Percentiles rank a stretch among this genome's conserved stretches.
phyloP scores from a whole-genome alignment of 371 early-diverging fungal species.

The Batrachochytrium dendrobatidis region DNA sequence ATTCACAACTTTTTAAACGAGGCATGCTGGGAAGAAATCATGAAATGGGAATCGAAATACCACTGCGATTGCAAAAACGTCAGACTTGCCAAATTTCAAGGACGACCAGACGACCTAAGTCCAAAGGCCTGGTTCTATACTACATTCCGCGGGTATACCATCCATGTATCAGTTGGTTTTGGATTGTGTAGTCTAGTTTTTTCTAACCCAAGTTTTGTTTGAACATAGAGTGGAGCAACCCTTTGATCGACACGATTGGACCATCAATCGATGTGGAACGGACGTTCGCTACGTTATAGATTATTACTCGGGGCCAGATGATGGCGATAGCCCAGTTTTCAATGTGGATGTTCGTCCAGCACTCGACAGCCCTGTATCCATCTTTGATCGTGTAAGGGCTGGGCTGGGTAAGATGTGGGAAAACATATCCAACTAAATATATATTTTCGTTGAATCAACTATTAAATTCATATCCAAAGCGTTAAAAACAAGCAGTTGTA shows the following conservation, averaged over 20 bases:
- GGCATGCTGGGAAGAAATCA: constrained; percentile 85
- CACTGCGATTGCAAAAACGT: constrained; percentile 51
- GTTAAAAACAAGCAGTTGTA: too few relatives aligned
- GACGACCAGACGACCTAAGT: constrained; percentile 69
- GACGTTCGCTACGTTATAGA: constrained; percentile 90
- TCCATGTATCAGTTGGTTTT: neutral
- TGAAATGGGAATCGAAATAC: constrained; percentile 82
- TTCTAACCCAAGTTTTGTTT: neutral
- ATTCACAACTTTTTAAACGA: constrained; percentile 97
- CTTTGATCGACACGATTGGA: constrained; percentile 98
- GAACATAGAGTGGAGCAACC: constrained; percentile 43
- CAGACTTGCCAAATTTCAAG: constrained; percentile 74
- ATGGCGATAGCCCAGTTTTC: constrained; percentile 31
- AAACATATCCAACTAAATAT: too few relatives aligned
- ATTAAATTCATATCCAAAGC: too few relatives aligned
- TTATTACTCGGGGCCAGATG: constrained; percentile 70
- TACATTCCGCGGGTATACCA: constrained; percentile 8
- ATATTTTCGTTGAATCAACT: too few relatives aligned
- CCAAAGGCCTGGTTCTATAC: constrained; percentile 63
- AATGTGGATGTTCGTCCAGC: constrained; percentile 46
- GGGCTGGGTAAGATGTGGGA: neutral
- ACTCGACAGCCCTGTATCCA: constrained; percentile 26
- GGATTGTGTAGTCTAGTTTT: neutral
- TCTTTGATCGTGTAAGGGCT: constrained; percentile 16
- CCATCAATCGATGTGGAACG: constrained; percentile 88